Conservation (phyloP, 2,329 filamentous ascomycete genomes). For the Colletotrichum lupini region DNA sequence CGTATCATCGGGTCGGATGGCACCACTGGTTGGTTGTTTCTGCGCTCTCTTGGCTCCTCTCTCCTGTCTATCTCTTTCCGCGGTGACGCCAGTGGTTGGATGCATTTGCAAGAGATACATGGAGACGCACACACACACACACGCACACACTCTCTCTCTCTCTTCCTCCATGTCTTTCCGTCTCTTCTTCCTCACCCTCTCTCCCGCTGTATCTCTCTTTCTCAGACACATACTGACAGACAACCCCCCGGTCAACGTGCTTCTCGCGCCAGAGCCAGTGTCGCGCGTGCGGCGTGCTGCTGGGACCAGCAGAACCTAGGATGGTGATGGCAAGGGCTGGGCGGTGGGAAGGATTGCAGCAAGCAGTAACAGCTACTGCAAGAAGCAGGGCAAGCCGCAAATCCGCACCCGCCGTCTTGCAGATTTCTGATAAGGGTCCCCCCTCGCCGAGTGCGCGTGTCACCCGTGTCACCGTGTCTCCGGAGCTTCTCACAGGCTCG, state of each 20-base stretch:
- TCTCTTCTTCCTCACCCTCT: not conserved
- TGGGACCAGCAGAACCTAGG: not conserved
- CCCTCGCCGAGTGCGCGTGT: not conserved
- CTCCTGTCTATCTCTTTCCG: constrained; percentile 26
- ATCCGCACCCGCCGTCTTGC: constrained; percentile 32
- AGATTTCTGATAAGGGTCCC: constrained; percentile 33
- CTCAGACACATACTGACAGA: not conserved
- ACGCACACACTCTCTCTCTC: not conserved
- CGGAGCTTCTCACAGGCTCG: constrained; percentile 14
- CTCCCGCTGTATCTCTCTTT: not conserved
- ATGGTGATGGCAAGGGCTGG: not conserved
- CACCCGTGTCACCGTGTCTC: not conserved
- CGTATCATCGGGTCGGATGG: constrained; percentile 15
- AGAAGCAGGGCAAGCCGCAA: constrained; percentile 25
- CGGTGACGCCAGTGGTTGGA: constrained; percentile 16
- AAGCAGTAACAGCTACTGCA: not conserved
- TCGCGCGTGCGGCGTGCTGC: constrained; percentile 9
- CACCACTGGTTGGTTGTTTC: not conserved
- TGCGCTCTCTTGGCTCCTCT: not conserved
- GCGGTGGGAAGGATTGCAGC: not conserved
- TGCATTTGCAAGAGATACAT: constrained; percentile 20
- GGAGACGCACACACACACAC: constrained; percentile 1
- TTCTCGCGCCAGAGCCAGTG: not conserved
- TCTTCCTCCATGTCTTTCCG: not conserved
- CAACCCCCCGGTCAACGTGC: not conserved